These are phyloP conservation scores for Rhodotorula sp. DNA, from an alignment of 1,284 basidiomycete genomes.

Conservation along the genomic window DNA sequence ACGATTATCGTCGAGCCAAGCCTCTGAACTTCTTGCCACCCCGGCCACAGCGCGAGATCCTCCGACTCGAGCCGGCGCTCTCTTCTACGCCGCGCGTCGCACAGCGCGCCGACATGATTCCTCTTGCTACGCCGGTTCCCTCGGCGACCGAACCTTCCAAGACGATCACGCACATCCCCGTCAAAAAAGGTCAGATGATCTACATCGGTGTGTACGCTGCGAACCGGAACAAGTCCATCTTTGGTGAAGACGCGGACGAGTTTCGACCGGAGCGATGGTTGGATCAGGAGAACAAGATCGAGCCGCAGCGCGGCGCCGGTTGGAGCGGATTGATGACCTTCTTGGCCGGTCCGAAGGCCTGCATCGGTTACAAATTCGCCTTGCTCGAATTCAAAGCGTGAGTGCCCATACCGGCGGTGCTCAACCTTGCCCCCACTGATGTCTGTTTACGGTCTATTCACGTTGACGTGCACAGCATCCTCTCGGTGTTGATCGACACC, in stretches of 20 bases:
- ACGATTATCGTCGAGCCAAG: too few relatives aligned
- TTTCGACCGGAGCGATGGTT: slow-evolving; percentile 58
- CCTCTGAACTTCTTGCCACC: too few relatives aligned
- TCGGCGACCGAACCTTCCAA: slow-evolving; percentile 32
- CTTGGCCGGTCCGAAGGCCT: slow-evolving; percentile 12
- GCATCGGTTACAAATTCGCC: slow-evolving; percentile 28
- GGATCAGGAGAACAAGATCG: slow-evolving; percentile 11
- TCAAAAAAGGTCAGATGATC: slow-evolving; percentile 62
- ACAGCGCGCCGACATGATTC: slow-evolving; percentile 69
- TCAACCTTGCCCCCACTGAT: neutral
- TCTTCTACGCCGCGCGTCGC: slow-evolving; percentile 68
- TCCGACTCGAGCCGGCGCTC: slow-evolving; percentile 74
- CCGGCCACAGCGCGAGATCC: slow-evolving; percentile 54
- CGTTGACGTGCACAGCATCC: slow-evolving; percentile 15
- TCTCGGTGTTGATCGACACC: slow-evolving; percentile 25
- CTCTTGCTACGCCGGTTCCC: slow-evolving; percentile 62
- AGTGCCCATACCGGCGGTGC: neutral
- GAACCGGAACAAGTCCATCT: slow-evolving; percentile 61
- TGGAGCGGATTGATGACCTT: slow-evolving; percentile 3
- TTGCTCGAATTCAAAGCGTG: slow-evolving; percentile 5
- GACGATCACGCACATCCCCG: slow-evolving; percentile 48
- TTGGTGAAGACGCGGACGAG: slow-evolving; percentile 65
- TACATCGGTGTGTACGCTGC: slow-evolving; percentile 63
- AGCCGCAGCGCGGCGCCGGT: neutral
- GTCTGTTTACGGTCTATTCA: too few relatives aligned